phyloP scores from a whole-genome alignment of 2,329 filamentous ascomycete species.

The Tolypocladium pustulatum region DNA sequence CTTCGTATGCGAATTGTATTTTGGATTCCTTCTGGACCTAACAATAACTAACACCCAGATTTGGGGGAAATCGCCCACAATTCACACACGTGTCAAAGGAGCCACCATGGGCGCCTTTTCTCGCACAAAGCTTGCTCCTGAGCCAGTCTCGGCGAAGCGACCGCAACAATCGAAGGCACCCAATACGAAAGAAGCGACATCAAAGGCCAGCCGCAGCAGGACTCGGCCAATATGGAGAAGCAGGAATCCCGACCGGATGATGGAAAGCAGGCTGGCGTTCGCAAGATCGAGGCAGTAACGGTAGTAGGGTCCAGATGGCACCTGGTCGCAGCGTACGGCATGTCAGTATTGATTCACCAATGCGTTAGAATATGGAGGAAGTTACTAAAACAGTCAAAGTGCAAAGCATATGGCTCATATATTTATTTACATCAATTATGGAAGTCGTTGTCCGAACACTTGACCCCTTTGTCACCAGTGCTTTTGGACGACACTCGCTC shows the following conservation, averaged over 20 bases:
- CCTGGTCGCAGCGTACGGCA: constrained; percentile 27
- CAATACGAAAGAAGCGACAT: neutral
- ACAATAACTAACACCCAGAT: no score
- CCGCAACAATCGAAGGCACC: neutral
- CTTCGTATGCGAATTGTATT: no score
- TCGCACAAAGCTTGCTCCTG: neutral
- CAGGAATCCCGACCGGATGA: constrained; percentile 6
- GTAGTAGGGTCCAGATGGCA: constrained; percentile 24
- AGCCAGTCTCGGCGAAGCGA: neutral
- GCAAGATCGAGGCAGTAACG: constrained; percentile 34
- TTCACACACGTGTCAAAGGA: neutral
- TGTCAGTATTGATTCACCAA: constrained; percentile 19
- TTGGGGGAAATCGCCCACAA: no score
- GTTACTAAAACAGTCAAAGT: neutral
- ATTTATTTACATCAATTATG: constrained; percentile 26
- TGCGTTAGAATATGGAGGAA: neutral
- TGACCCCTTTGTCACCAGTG: constrained; percentile 30
- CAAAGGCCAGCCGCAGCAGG: neutral
- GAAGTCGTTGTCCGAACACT: constrained; percentile 26
- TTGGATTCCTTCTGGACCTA: no score
- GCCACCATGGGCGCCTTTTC: neutral
- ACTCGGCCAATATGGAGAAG: neutral
- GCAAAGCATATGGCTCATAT: constrained; percentile 28
- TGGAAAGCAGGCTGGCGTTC: constrained; percentile 32
- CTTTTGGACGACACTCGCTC: constrained; percentile 36